Base-by-base conservation (phyloP, 345 rosid species). In the Populus davidiana region DNA sequence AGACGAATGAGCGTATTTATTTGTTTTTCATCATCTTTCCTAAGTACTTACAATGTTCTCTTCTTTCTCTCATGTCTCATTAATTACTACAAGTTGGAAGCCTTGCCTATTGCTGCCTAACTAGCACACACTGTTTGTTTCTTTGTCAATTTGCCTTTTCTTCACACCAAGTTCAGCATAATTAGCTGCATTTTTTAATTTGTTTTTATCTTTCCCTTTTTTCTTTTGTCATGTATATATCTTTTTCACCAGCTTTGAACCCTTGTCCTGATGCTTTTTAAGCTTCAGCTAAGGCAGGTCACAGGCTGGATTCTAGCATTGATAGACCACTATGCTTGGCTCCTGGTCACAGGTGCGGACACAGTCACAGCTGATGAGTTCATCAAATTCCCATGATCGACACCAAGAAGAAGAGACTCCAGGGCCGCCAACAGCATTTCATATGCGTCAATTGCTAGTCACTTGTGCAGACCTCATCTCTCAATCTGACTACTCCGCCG, bases 401-500 rank as follows among this genome's bases (percentile, higher is more conserved):
- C 84, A 79, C 23, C 38, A 49, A 66, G 85, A 81, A 74, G 85
- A 81, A n/a, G 89, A 61, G 56, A 61, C 50, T 18, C 73, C 50
- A 38, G 80, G 43, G 44, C 73, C 61, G 12, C 64, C 78, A n/a
- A 82, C 91, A 8, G 80, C 88, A 62, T 67, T 82, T 78, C 90
- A 91, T 56, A 83, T 91, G 84, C 94, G 92, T 50, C 97, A 90
- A 82, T 82, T 95, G 12, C 97, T 93, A 29, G 77, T 89, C 74
- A 89, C 80, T 27, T 88, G 93, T 31, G 96, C 97, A 0, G 93
- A 93, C 79, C 85, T 90, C 47, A 67, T 95, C 74, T 86, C 93
- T 50, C 92, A 85, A 31, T 88, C 94, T 16, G 90, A 93, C 83
- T 87, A 88, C 92, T 49, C 96, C 21, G 88, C 93, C 29, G 98